These are phyloP conservation scores for Linanthus parryae DNA, from an alignment of 148 eudicot genomes.

Conservation along the genomic window DNA sequence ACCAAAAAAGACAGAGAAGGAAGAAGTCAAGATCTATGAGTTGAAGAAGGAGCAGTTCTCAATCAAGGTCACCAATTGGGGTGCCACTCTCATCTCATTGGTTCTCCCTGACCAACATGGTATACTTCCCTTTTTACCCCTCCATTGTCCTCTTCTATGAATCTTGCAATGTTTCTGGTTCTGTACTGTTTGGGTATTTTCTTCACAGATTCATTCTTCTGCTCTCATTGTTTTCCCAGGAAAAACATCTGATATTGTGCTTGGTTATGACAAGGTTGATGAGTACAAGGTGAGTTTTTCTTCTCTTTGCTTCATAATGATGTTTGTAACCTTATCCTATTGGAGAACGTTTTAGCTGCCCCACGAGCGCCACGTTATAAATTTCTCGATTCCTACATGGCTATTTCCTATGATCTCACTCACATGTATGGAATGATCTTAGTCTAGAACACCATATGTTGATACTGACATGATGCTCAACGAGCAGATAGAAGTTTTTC, in stretches of 20 bases:
- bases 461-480: neutral
- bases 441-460: no score
- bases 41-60: conserved; percentile 52
- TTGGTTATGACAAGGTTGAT: conserved; percentile 45
- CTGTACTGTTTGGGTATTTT: neutral
- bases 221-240: conserved; percentile 30
- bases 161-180: neutral
- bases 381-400: no score
- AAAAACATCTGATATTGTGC: conserved; percentile 56
- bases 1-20: neutral
- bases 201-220: neutral
- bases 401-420: no score
- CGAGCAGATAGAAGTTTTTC: no score
- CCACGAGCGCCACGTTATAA: no score
- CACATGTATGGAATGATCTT: no score
- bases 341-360: neutral
- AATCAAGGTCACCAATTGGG: conserved; percentile 59
- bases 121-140: conserved; percentile 12
- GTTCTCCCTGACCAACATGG: conserved; percentile 76
- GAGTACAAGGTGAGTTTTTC: conserved; percentile 44
- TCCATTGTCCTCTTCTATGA: neutral
- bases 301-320: neutral
- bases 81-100: conserved; percentile 59
- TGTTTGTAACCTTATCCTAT: neutral
- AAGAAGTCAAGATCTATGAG: conserved; percentile 40